These are phyloP conservation scores for Didymella exigua DNA, from an alignment of 2,329 filamentous ascomycete species.

Conservation along the genomic window DNA sequence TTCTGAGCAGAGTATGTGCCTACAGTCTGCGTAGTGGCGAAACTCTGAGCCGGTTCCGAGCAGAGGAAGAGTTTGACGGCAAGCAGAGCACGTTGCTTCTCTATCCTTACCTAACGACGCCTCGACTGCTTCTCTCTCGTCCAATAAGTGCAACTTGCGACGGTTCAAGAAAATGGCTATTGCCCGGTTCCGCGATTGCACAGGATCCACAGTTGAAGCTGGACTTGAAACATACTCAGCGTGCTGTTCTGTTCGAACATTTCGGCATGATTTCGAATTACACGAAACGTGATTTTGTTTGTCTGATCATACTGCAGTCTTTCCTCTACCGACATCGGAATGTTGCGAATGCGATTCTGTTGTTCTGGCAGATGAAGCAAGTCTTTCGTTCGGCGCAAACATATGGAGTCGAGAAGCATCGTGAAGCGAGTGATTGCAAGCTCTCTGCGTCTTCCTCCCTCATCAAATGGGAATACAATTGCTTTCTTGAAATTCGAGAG, in stretches of 20 bases:
- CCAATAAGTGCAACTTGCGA: conserved; percentile 37
- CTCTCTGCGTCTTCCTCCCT: conserved; percentile 29
- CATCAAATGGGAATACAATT: conserved; percentile 51
- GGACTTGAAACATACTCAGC: conserved; percentile 55
- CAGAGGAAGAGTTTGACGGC: conserved; percentile 34
- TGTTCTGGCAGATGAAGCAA: conserved; percentile 48
- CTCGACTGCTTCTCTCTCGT: conserved; percentile 48
- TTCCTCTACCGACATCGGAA: conserved; percentile 44
- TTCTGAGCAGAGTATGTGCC: conserved; percentile 44
- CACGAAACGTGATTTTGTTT: conserved; percentile 45
- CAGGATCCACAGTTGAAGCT: conserved; percentile 55
- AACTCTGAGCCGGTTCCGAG: conserved; percentile 29
- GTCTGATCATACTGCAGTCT: conserved; percentile 41
- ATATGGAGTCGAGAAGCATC: conserved; percentile 46
- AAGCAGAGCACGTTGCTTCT: conserved; percentile 41
- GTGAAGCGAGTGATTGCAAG: conserved; percentile 33
- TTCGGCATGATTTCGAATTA: conserved; percentile 48
- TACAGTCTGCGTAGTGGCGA: conserved; percentile 32
- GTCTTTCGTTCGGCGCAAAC: conserved; percentile 52
- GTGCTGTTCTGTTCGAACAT: conserved; percentile 45
- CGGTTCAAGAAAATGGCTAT: conserved; percentile 52
- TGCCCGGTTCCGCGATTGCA: conserved; percentile 60
- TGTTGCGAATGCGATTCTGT: conserved; percentile 24
- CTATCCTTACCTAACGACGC: conserved; percentile 28
- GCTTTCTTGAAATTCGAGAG: conserved; percentile 51